Evolutionary conservation across 169 alveolate genomes (phyloP).

Genomic region (Plasmodium sp.): DNA sequence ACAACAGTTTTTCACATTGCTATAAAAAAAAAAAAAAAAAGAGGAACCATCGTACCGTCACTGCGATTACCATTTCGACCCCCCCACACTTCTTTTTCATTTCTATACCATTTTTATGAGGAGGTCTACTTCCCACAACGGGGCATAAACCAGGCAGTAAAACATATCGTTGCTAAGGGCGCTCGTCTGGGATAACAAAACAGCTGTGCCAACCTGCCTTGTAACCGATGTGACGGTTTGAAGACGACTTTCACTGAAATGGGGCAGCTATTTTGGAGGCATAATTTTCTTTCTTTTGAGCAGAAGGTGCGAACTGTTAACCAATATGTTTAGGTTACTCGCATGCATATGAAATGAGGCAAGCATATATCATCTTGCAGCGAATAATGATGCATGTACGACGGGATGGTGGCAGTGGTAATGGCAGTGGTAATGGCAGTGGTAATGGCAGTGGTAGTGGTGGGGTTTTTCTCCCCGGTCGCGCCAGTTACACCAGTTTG

Average conservation of each 20-base stretch:
- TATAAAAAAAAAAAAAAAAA: no score
- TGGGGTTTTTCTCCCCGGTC: not conserved
- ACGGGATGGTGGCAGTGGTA: not conserved
- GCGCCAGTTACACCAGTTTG: not conserved
- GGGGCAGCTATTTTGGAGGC: not conserved
- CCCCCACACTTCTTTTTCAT: not conserved
- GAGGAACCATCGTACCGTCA: not conserved
- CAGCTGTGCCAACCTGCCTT: not conserved
- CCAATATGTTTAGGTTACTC: not conserved
- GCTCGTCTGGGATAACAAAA: not conserved
- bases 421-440: no score
- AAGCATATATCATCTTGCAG: not conserved
- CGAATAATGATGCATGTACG: not conserved
- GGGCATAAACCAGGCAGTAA: not conserved
- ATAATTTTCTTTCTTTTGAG: not conserved
- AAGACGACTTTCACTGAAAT: not conserved
- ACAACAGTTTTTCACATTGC: not conserved
- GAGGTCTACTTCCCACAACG: not conserved
- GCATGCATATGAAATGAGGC: not conserved
- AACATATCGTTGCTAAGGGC: not conserved
- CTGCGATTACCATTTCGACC: not conserved
- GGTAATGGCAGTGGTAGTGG: not conserved
- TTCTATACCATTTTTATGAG: not conserved
- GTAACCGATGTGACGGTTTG: not conserved
- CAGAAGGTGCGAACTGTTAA: not conserved